A percentile compares a stretch with the other conserved stretches of the same genome.
Evolutionary conservation across 139 green algal genomes (phyloP).

Genomic region (Closterium sp.): DNA sequence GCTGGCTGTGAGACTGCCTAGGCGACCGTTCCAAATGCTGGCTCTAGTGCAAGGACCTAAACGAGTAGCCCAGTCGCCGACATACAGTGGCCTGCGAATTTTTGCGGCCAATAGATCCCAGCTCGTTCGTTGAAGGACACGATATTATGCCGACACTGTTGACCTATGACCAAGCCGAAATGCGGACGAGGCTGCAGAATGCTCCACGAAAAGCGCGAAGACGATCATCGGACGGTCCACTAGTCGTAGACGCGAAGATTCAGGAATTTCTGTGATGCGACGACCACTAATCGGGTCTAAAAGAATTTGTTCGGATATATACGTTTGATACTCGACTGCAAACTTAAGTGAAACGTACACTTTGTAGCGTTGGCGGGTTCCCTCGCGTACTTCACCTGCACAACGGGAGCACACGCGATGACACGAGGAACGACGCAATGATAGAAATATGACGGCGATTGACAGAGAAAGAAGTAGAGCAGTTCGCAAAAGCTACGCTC

Average conservation of each 20-base stretch:
- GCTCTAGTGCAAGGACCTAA: too few relatives aligned
- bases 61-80: too few relatives aligned
- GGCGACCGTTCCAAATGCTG: too few relatives aligned
- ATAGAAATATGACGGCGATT: background rate
- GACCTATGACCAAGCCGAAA: background rate
- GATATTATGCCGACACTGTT: background rate
- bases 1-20: too few relatives aligned
- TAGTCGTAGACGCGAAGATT: background rate
- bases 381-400: conserved; percentile 53
- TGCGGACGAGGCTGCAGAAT: background rate
- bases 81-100: too few relatives aligned
- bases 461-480: background rate
- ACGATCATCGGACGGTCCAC: background rate
- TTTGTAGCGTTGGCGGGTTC: conserved; percentile 51
- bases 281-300: too few relatives aligned
- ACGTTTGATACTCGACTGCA: too few relatives aligned
- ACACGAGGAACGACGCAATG: background rate
- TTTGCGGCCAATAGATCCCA: too few relatives aligned
- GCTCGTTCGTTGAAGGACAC: too few relatives aligned
- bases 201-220: background rate
- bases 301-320: too few relatives aligned
- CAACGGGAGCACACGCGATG: background rate
- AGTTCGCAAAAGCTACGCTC: background rate
- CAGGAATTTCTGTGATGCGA: background rate
- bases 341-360: conserved; percentile 35